Evolutionary conservation across 257 asterid genomes (phyloP), one percentile per base, ranked within the genome.

Genomic region (Thymus mandschuricus): DNA sequence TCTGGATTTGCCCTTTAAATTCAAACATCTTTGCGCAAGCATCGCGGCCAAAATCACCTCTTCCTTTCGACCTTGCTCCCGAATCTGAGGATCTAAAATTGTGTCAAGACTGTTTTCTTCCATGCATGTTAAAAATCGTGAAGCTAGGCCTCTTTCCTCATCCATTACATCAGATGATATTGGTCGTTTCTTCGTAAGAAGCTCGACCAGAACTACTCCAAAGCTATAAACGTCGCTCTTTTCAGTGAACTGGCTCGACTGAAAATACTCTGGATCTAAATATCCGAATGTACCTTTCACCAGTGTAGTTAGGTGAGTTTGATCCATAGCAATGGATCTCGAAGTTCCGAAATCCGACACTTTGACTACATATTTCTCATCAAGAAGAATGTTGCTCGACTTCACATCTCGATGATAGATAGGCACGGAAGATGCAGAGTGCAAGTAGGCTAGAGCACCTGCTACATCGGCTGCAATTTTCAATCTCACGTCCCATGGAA

Each of bases 401-500:
- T 48, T 48, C 21, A 48, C 12, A 21, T 48, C 54, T 30, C 82
- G 61, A 27, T 78, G 81, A 28, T 67, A 78, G 4, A 78, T 73
- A 0, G 78, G 78, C 0, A 72, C 0, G 0, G 81, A 29, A 31
- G 78, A 54, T 3, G 75, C 55, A n/a, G 52, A 72, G 56, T 78
- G 81, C 4, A 78, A 33, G 55, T 78, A 72, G 1, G 78, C 52
- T 6, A 78, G 21, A 6, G 81, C 75, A 6, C 68, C 75, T 2
- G 81, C 73, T n/a, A 66, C 10, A 7, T 77, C 81, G 3, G 67
- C 61, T 2, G 74, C 68, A 6, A 72, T 77, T 62, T 61, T 72
- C 8, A 77, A 2, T 8, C 81, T 70, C 44, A 51, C 60, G 11
- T 21, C 21, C 21, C 21, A 21, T 21, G 21, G 21, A 21, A 21